Percentiles rank a stretch among this genome's conserved stretches.
Conservation (phyloP, 345 rosid genomes). For the Acer yangbiense region DNA sequence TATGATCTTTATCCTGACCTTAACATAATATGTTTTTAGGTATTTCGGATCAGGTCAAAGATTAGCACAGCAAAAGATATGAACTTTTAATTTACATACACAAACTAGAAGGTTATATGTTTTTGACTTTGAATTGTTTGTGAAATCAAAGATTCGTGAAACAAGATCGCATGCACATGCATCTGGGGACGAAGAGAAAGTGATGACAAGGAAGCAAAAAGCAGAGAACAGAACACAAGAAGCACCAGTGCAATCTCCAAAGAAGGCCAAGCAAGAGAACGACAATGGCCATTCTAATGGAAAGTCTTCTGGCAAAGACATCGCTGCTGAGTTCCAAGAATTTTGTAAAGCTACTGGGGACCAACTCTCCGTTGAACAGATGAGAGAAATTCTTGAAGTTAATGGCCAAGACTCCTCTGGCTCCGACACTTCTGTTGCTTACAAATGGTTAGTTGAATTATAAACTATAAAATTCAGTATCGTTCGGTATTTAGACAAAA, state of each 20-base stretch:
- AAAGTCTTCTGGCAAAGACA: slow-evolving; percentile 25
- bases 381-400: slow-evolving; percentile 56
- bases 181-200: slow-evolving; percentile 57
- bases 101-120: too few species aligned
- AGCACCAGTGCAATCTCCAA: slow-evolving; percentile 50
- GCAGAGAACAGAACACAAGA: slow-evolving; percentile 66
- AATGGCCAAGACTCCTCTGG: slow-evolving; percentile 69
- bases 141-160: slow-evolving; percentile 60
- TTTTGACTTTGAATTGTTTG: not conserved
- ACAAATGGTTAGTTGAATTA: slow-evolving; percentile 38
- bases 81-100: too few species aligned
- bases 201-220: slow-evolving; percentile 78
- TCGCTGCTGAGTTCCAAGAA: slow-evolving; percentile 48
- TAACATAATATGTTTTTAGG: too few species aligned
- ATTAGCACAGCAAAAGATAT: too few species aligned
- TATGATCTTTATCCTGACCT: too few species aligned
- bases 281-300: slow-evolving; percentile 25
- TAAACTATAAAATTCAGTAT: too few species aligned
- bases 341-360: slow-evolving; percentile 52
- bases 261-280: slow-evolving; percentile 57
- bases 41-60: too few species aligned
- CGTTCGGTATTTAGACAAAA: too few species aligned
- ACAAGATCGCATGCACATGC: slow-evolving; percentile 66
- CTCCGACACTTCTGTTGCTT: slow-evolving; percentile 34
- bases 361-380: slow-evolving; percentile 57